Evolutionary conservation across 176 grass and related monocot genomes (phyloP), one percentile per base, ranked within the genome.

Genomic region (Phyllostachys edulis): DNA sequence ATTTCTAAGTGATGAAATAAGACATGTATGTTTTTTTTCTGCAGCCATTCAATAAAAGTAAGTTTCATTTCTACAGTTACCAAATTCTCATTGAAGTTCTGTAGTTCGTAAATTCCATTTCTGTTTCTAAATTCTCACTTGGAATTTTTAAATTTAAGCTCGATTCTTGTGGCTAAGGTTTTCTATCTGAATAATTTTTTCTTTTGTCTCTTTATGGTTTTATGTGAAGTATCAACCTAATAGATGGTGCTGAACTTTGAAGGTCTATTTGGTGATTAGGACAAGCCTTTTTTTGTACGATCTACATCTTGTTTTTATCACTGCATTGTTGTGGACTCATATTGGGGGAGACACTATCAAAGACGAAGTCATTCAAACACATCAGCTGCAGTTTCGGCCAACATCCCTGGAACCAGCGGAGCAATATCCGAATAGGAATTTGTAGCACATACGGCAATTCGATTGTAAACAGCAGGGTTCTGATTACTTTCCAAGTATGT

Each of bases 1-100:
- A 91, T 88, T 77, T 88, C 82, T 1, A 91, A 91, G 38, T 77
- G n/a, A 88, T 73, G 77, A 63, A 64, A 49, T 21, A 54, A 78
- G n/a, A 26, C 27, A 1, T 5, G 13, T 46, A 76, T 80, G 69
- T 27, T 85, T 63, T 34, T 34, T 34, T n/a, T 12, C 45, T 61
- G 49, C 42, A 9, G 15, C 49, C 15, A 39, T 54, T 73, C 7
- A 90, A 83, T 87, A 79, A 90, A 81, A 13, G 84, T 87, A 83
- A 83, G 60, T 24, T 65, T 64, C 60, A 47, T 63, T 38, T 63
- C 56, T 38, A n/a, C 10, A 26, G 38, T 16, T 39, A 76, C 38
- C 57, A 55, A 45, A 4, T 50, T 75, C 13, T 51, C 24, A 39
- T 80, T 80, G 45, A 34, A 63, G 51, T 46, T 66, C 36, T 84